Percentiles rank a stretch among this genome's conserved stretches.
These are phyloP conservation scores for Populus hybrid DNA, from an alignment of 441 rosid genomes.

Conservation along the genomic window DNA sequence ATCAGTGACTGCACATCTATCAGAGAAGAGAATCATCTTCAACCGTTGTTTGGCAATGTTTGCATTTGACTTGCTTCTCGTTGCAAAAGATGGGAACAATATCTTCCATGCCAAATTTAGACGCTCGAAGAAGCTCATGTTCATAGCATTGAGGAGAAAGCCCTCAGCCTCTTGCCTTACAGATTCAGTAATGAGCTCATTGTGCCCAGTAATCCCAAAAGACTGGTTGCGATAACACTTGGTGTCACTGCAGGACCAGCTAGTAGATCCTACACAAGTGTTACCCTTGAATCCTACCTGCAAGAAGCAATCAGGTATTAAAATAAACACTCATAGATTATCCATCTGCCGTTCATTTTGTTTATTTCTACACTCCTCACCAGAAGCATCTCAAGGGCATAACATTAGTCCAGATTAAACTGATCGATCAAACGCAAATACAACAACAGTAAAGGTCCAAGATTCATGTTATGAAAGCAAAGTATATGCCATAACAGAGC, in stretches of 20 bases:
- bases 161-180: conserved; percentile 59
- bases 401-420: no score
- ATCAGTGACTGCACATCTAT: conserved; percentile 61
- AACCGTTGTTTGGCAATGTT: conserved; percentile 90
- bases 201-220: conserved; percentile 51
- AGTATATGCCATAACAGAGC: no score
- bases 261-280: neutral
- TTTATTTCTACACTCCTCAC: neutral
- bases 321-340: neutral
- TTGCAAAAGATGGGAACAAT: conserved; percentile 70
- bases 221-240: neutral
- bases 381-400: no score
- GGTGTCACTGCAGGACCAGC: neutral
- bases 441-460: no score
- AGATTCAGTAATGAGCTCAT: conserved; percentile 47
- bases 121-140: conserved; percentile 85
- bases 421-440: no score
- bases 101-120: conserved; percentile 92
- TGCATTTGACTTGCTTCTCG: conserved; percentile 81
- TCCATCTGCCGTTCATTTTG: neutral
- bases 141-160: conserved; percentile 66
- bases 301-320: neutral
- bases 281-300: neutral
- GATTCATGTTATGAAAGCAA: no score
- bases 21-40: conserved; percentile 97